phyloP scores from a whole-genome alignment of 2,329 filamentous ascomycete genomes.

The Thelonectria blattea region DNA sequence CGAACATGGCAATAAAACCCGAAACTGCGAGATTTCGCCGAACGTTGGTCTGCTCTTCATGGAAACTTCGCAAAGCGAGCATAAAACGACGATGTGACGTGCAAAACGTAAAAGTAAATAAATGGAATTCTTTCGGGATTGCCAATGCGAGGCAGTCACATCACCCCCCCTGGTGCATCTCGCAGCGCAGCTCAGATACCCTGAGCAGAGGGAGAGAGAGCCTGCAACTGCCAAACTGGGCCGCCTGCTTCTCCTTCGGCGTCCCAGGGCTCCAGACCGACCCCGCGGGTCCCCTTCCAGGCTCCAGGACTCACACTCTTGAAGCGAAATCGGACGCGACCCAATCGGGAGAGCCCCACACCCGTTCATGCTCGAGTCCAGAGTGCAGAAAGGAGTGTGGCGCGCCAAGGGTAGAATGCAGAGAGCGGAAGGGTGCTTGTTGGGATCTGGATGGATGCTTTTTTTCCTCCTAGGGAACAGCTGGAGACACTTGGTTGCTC shows the following conservation, averaged over 20 bases:
- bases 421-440: neutral
- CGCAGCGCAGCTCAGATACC: neutral
- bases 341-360: constrained; percentile 20
- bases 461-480: neutral
- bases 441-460: no score
- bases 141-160: neutral
- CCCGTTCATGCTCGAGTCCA: constrained; percentile 14
- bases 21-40: constrained; percentile 13
- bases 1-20: neutral
- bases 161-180: neutral
- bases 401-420: constrained; percentile 17
- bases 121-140: constrained; percentile 1
- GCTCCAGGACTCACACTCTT: no score
- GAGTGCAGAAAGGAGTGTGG: constrained; percentile 6
- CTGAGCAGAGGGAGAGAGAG: neutral
- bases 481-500: neutral
- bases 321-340: constrained; percentile 14
- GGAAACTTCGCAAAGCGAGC: neutral
- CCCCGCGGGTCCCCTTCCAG: no score
- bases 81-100: no score
- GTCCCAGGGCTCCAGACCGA: neutral
- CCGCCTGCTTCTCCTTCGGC: neutral
- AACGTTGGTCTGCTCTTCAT: neutral
- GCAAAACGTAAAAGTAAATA: no score
- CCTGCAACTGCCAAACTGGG: constrained; percentile 15